phyloP scores from a whole-genome alignment of 2,329 filamentous ascomycete species.

The Fusarium verticillioides region DNA sequence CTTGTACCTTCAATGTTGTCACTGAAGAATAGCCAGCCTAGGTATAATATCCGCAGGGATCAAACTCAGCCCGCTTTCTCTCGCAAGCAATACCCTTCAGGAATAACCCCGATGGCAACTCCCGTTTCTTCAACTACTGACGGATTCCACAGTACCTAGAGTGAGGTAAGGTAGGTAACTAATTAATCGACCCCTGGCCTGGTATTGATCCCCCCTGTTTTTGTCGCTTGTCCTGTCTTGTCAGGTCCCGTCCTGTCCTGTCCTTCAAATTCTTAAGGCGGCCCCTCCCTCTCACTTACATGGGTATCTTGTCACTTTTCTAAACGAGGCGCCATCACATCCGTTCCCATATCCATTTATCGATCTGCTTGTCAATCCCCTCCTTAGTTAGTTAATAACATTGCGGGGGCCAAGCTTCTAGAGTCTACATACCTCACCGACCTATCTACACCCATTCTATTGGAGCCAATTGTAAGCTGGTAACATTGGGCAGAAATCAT shows the following conservation, averaged over 20 bases:
- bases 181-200: slow-evolving; percentile 4
- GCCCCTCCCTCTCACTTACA: slow-evolving; percentile 19
- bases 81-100: slow-evolving; percentile 39
- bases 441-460: background rate
- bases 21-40: background rate
- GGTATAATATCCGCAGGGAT: background rate
- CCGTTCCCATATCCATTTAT: background rate
- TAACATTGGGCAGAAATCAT: slow-evolving; percentile 36
- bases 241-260: background rate
- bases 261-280: background rate
- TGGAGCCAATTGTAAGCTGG: slow-evolving; percentile 5
- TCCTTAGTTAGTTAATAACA: slow-evolving; percentile 3
- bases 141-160: background rate
- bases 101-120: slow-evolving; percentile 23
- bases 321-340: slow-evolving; percentile 10
- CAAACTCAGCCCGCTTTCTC: slow-evolving; percentile 15
- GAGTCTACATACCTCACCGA: background rate
- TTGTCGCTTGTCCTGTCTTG: background rate
- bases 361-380: slow-evolving; percentile 39
- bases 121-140: slow-evolving; percentile 9
- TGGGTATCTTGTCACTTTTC: slow-evolving; percentile 17
- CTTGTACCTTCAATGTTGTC: background rate
- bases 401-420: slow-evolving; percentile 26
- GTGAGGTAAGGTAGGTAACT: background rate
- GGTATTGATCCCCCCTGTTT: slow-evolving; percentile 5